Conservation (phyloP, 257 asterid species). For the Plantago major region DNA sequence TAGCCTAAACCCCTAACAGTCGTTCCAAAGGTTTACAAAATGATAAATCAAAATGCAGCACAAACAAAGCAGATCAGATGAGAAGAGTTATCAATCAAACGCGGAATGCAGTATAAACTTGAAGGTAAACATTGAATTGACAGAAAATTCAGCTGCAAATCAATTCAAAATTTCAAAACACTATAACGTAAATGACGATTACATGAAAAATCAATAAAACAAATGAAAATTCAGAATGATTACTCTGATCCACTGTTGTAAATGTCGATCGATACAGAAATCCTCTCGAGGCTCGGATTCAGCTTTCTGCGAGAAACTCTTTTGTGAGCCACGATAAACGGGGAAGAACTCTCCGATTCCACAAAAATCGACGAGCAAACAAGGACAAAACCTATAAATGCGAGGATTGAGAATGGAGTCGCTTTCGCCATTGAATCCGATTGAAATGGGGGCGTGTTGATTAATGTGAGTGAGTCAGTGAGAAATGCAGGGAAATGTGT, state of each 20-base stretch:
- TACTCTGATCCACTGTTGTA: slow-evolving; percentile 16
- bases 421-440: slow-evolving; percentile 1
- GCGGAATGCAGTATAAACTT: neutral
- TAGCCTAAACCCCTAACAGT: neutral
- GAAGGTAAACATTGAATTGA: neutral
- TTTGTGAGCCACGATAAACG: slow-evolving; percentile 16
- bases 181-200: neutral
- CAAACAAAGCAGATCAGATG: neutral
- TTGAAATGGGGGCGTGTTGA: neutral
- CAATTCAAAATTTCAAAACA: neutral
- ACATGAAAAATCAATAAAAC: neutral
- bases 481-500: neutral
- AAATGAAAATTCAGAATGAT: neutral
- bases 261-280: slow-evolving; percentile 12
- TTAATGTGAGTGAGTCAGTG: neutral
- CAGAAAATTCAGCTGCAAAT: neutral
- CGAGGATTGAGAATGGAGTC: slow-evolving; percentile 1
- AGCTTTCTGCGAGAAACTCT: slow-evolving; percentile 5
- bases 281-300: neutral
- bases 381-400: neutral
- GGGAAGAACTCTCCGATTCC: neutral
- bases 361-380: neutral
- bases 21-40: neutral
- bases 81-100: no score
- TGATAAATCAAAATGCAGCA: neutral